Evolutionary conservation across 176 grass and related monocot species (phyloP), one percentile per base, ranked within the genome.

Genomic region (Coix lacrymajobi): DNA sequence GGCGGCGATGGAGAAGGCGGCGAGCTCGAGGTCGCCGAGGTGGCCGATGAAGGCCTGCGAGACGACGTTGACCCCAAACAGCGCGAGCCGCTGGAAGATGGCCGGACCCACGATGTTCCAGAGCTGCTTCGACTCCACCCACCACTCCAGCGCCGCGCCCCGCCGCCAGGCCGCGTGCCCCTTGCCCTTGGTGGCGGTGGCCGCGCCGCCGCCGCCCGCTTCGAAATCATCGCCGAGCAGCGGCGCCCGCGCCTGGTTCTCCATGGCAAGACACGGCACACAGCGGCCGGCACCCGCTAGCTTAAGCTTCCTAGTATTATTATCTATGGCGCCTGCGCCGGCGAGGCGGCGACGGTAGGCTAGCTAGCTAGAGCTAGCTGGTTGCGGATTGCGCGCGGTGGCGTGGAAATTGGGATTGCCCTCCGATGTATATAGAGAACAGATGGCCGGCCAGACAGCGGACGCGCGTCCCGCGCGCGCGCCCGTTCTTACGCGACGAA

Each of bases 21-120:
- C 90, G 75, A 92, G 87, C 68, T 88, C 82, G 30, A 86, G 82
- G 77, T 91, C 89, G 40, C 91, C 87, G 28, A 93, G 63, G 85
- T 90, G 91, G 29, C 91, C 88, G 62, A 95, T 75, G 79, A 89
- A 90, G 62, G 90, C 85, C 63, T 95, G 90, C 14, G 90, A 77
- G 36, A 92, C 81, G 38, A 89, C 85, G 69, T 64, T 80, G 57
- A 85, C 46, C 34, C 88, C 64, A 76, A 75, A 92, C 7, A 88
- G 73, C 44, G 77, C 82, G 45, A 96, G 69, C 69, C 90, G 73
- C 68, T 81, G 81, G 84, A 96, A 64, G 81, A 96, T 96, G 36
- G 90, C 83, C 14, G 93, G 90, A n/a, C 93, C 93, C 0, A 86
- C 93, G 78, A 96, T 82, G 25, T 33, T 9, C 91, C 88, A 93